Evolutionary conservation across 2,329 filamentous ascomycete genomes (phyloP), one percentile per base, ranked within the genome.

Genomic region (Hysterium pulicare): DNA sequence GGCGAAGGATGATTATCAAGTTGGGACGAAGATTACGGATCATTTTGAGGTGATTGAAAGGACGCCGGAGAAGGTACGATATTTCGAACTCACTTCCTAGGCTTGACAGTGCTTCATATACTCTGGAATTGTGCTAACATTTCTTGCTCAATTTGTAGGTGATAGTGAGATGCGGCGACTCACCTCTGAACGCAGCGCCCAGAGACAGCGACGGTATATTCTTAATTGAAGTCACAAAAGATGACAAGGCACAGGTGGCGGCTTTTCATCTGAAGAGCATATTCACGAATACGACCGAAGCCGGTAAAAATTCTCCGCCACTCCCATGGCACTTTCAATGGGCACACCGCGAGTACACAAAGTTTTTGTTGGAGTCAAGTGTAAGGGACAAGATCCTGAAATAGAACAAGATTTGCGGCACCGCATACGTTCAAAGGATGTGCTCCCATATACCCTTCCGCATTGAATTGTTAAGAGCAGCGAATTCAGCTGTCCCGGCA

Each of bases 281-380:
- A 2, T 68, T 69, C 38, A 58, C 68, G 24, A 58, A 69, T 40
- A 67, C 64, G 5, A 65, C 62, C 7, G 55, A 58, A 0, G 64
- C 66, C 22, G 66, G 64, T 11, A 59, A 59, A 46, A 45, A 49
- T 19, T 30, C 46, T 1, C 42, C 51, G 36, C 55, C 59, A 16
- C 42, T 63, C 44, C 62, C 66, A 2, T 53, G 48, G 52, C 45
- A 40, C 5, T 58, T 68, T 35, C 57, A 65, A 42, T 49, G 57
- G 22, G 44, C 54, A 33, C 66, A 68, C 47, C 51, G 59, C 31
- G 51, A 59, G 51, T 68, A 68, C 32, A 65, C 64, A 0, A 67
- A 68, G 51, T 48, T 69, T 17, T 68, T 64, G 66, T 68, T 69
- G 65, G 66, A 69, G 51, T 64, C 64, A 15, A 65, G 64, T 24